A percentile compares a stretch with the other conserved stretches of the same genome.
These are phyloP conservation scores for Hymenoscyphus repandus DNA, from an alignment of 2,329 filamentous ascomycete species.

Conservation along the genomic window DNA sequence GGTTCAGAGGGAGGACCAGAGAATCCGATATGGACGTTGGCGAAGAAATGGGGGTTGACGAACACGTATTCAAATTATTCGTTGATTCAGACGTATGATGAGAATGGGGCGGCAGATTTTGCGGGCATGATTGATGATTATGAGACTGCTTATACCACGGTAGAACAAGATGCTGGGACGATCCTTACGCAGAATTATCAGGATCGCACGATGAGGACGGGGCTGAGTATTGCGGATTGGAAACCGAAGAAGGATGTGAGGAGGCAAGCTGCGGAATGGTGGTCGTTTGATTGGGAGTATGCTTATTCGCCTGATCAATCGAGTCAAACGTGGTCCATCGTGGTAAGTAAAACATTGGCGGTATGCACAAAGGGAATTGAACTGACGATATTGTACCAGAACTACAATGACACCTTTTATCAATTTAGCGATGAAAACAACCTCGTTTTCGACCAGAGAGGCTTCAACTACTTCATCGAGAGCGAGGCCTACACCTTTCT, in stretches of 20 bases:
- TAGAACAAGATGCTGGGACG: constrained; percentile 48
- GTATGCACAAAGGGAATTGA: neutral
- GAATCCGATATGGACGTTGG: constrained; percentile 59
- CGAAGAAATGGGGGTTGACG: constrained; percentile 51
- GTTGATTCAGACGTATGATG: constrained; percentile 55
- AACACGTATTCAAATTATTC: constrained; percentile 55
- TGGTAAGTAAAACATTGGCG: constrained; percentile 12
- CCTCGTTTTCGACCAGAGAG: constrained; percentile 55
- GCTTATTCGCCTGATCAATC: constrained; percentile 43
- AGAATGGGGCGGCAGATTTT: constrained; percentile 49
- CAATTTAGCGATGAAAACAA: constrained; percentile 59
- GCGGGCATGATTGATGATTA: constrained; percentile 44
- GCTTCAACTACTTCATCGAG: constrained; percentile 53
- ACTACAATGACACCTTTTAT: constrained; percentile 56
- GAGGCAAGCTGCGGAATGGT: constrained; percentile 58
- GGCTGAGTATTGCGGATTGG: constrained; percentile 56
- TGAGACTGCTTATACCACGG: constrained; percentile 39
- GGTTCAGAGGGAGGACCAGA: constrained; percentile 37
- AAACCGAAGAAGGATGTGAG: constrained; percentile 51
- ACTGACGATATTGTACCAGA: constrained; percentile 1
- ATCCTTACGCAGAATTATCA: constrained; percentile 56
- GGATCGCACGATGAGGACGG: constrained; percentile 55
- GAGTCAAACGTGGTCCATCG: constrained; percentile 20
- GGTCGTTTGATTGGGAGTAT: constrained; percentile 53
- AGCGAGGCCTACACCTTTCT: constrained; percentile 55